Evolutionary conservation across 345 rosid species (phyloP), one percentile per base, ranked within the genome.

Genomic region (Iberis pinnata): DNA sequence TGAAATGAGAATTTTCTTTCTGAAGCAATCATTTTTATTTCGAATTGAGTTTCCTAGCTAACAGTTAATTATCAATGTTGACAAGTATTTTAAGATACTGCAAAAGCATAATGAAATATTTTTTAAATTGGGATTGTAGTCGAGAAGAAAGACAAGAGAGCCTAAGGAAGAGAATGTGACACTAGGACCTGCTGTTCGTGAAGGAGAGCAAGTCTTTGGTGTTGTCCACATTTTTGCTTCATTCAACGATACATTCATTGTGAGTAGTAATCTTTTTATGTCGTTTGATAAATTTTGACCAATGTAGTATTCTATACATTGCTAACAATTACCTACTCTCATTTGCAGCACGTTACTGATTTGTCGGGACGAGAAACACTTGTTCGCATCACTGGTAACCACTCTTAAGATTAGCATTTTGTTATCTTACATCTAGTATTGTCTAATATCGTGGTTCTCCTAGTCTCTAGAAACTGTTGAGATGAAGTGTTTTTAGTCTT

Each of bases 341-440:
- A 6, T 36, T 27, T 62, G 63, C 71, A 87, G 96, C 96, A 87
- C 33, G 89, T 87, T 20, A 87, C 96, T 63, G 96, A 84, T 67
- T 59, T 87, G 60, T 87, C 93, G 25, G 96, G 96, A 50, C 74
- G 85, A 63, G 96, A 87, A 75, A 87, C 96, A 16, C 63, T 87
- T 56, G 96, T 87, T 44, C 86, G 92, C 35, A 76, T 86, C 38
- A 86, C 88, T 13, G 95, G 95, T 86, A 44, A 11, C 36, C n/a
- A 7, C 22, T 38, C 60, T 9, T 22, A 22, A 22, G 25, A 22
- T 22, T 3, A 22, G 3, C 25, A 22, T 9, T 25, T 38, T 20
- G 32, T 2, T 1, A 36, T 13, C 8, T 4, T 4, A 4, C 2
- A n/a, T 41, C 10, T 0, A 12, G 11, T 29, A 3, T 49, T n/a